These are phyloP conservation scores for Ceratobasidium theobromae DNA, from an alignment of 1,284 basidiomycete genomes.

Conservation along the genomic window DNA sequence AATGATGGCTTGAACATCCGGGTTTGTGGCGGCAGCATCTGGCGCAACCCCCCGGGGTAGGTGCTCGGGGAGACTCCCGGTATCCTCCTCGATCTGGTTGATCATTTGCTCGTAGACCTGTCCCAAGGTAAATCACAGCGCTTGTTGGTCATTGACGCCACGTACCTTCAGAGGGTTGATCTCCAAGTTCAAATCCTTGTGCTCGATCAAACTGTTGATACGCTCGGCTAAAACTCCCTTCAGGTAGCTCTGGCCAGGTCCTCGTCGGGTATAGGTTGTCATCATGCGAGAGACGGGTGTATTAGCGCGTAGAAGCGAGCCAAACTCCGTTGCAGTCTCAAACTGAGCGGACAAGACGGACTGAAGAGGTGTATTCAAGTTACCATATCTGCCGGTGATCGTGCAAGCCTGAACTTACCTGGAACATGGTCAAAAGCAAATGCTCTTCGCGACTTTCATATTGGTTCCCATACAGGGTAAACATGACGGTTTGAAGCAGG, in stretches of 20 bases:
- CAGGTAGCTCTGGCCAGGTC: slow-evolving; percentile 96
- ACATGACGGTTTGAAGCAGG: slow-evolving; percentile 99
- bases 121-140: background rate
- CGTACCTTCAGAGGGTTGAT: slow-evolving; percentile 95
- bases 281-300: slow-evolving; percentile 99
- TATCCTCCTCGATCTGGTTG: slow-evolving; percentile 96
- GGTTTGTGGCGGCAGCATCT: slow-evolving; percentile 89
- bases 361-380: background rate
- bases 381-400: background rate
- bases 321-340: slow-evolving; percentile 97
- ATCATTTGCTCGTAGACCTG: slow-evolving; percentile 98
- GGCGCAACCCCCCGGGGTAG: slow-evolving; percentile 90
- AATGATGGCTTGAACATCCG: slow-evolving; percentile 96
- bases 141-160: background rate
- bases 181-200: slow-evolving; percentile 97
- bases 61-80: slow-evolving; percentile 84
- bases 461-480: slow-evolving; percentile 98
- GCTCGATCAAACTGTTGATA: slow-evolving; percentile 97
- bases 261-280: slow-evolving; percentile 98
- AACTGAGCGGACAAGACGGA: slow-evolving; percentile 93
- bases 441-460: slow-evolving; percentile 99
- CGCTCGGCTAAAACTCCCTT: slow-evolving; percentile 95
- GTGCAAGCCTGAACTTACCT: slow-evolving; percentile 47
- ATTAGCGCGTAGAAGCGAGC: slow-evolving; percentile 94
- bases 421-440: slow-evolving; percentile 96